These are phyloP conservation scores for Scalesia atractyloides DNA, from an alignment of 129 eudicot species.

Conservation along the genomic window DNA sequence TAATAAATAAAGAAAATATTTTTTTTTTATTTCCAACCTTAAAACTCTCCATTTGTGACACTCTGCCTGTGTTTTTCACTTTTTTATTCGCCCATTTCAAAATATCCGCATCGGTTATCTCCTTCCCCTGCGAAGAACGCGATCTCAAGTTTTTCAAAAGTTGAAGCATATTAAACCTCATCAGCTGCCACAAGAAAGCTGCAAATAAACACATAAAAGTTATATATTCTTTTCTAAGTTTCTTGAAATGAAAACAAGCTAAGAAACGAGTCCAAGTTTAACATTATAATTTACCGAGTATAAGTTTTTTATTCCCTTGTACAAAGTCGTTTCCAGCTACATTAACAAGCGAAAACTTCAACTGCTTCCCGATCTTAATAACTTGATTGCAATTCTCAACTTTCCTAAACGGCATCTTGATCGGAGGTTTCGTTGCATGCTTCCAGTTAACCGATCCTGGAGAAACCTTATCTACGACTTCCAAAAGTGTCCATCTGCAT, in stretches of 20 bases:
- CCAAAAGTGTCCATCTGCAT: conserved; percentile 85
- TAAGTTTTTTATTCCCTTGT: conserved; percentile 95
- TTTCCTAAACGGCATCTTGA: conserved; percentile 97
- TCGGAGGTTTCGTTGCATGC: conserved; percentile 93
- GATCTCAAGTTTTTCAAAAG: conserved; percentile 82
- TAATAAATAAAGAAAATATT: not conserved
- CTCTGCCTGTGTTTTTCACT: conserved; percentile 71
- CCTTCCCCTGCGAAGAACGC: conserved; percentile 76
- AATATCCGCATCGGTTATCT: conserved; percentile 77
- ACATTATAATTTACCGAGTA: conserved; percentile 59
- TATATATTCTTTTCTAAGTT: not conserved
- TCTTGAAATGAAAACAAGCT: not conserved
- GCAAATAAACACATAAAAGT: conserved; percentile 25
- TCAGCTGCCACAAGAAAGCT: conserved; percentile 97
- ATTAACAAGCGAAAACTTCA: conserved; percentile 84
- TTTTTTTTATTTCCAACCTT: conserved; percentile 45
- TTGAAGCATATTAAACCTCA: conserved; percentile 95
- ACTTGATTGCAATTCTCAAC: conserved; percentile 99
- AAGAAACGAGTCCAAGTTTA: not conserved
- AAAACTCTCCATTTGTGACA: conserved; percentile 84
- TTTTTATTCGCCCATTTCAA: conserved; percentile 84
- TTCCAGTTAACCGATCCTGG: conserved; percentile 92
- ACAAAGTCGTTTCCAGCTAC: conserved; percentile 96
- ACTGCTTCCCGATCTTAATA: conserved; percentile 76
- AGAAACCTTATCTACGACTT: conserved; percentile 81